These are phyloP conservation scores for Talaromyces verruculosus DNA, from an alignment of 2,329 filamentous ascomycete genomes.

Conservation along the genomic window DNA sequence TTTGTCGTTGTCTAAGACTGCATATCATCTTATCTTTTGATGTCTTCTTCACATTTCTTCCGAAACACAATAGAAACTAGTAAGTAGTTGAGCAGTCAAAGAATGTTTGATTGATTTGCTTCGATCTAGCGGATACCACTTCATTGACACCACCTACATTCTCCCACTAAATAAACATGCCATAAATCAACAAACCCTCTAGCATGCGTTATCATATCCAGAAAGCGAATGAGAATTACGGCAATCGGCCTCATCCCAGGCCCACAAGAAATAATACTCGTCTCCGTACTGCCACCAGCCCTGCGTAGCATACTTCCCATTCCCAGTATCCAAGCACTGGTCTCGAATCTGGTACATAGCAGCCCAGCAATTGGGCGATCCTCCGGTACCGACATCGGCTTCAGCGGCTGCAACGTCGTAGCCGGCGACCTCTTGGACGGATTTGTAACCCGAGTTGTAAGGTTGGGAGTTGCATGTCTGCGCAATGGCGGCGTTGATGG, in stretches of 20 bases:
- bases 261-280: conserved; percentile 11
- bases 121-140: background rate
- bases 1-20: too few relatives aligned
- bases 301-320: background rate
- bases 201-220: background rate
- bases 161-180: background rate
- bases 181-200: background rate
- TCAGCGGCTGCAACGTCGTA: background rate
- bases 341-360: background rate
- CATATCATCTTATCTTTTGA: too few relatives aligned
- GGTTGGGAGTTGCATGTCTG: background rate
- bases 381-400: background rate
- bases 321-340: background rate
- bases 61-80: background rate
- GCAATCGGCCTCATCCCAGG: conserved; percentile 8
- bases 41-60: background rate
- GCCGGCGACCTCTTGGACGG: background rate
- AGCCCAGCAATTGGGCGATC: background rate
- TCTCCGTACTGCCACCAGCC: conserved; percentile 4
- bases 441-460: background rate
- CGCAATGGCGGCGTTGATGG: background rate
- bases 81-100: background rate
- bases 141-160: background rate
- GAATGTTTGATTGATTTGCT: background rate
- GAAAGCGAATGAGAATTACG: background rate